Percentiles rank a stretch among this genome's conserved stretches.
Conservation (phyloP, 148 eudicot species). For the Vaccinium darrowii region DNA sequence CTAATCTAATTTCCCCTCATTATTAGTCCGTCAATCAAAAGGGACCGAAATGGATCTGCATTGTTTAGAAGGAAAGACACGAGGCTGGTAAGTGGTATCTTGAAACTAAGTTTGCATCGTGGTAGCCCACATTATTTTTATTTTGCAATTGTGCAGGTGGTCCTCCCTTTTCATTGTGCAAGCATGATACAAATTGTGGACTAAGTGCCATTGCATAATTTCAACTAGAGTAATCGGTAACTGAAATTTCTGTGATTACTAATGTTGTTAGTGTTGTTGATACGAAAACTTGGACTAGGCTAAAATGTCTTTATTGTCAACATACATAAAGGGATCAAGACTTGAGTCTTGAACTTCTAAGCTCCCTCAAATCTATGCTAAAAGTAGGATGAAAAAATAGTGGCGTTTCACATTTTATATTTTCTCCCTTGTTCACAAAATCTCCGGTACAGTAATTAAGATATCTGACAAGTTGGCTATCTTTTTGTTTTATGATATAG, state of each 20-base stretch:
- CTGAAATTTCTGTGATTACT: too few relatives aligned
- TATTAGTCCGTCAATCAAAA: background rate
- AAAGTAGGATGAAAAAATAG: too few relatives aligned
- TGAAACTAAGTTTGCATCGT: background rate
- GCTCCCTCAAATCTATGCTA: too few relatives aligned
- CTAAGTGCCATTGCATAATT: too few relatives aligned
- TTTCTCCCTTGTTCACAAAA: background rate
- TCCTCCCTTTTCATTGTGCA: background rate
- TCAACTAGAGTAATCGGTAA: too few relatives aligned
- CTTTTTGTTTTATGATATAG: conserved; percentile 18
- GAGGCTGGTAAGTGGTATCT: background rate
- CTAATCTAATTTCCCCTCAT: background rate
- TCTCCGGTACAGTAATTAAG: background rate
- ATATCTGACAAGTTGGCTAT: background rate
- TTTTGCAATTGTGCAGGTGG: background rate
- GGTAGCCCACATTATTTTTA: background rate
- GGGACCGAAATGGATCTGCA: background rate
- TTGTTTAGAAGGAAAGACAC: background rate
- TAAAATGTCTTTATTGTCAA: too few relatives aligned
- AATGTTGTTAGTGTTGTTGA: too few relatives aligned
- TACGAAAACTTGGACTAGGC: too few relatives aligned
- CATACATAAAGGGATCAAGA: too few relatives aligned
- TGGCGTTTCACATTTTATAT: too few relatives aligned
- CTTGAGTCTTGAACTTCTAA: too few relatives aligned
- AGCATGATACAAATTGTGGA: background rate